These are phyloP conservation scores for Geotrichum armillariae DNA, from an alignment of 1,139 yeast genomes.

Conservation along the genomic window DNA sequence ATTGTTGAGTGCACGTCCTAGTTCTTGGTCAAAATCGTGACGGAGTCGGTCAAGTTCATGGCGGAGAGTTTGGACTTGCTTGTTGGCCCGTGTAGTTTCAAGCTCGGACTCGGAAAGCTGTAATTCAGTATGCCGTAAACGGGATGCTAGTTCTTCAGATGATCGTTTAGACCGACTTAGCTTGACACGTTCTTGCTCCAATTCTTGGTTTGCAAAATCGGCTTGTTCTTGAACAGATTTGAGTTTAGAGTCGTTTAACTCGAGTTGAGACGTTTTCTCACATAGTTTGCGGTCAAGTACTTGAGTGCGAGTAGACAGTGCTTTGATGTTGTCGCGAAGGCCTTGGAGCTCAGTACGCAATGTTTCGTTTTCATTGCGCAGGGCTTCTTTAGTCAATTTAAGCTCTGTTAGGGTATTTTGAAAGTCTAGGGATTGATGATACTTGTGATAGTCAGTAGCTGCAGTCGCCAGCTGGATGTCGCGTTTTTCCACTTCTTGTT, in stretches of 20 bases:
- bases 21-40: slow-evolving; percentile 1
- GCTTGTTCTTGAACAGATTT: slow-evolving; percentile 2
- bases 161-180: neutral
- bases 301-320: slow-evolving; percentile 1
- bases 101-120: slow-evolving; percentile 2
- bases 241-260: neutral
- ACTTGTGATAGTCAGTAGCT: neutral
- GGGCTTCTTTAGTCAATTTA: slow-evolving; percentile 12
- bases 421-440: slow-evolving; percentile 1
- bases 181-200: slow-evolving; percentile 1
- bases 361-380: slow-evolving; percentile 12
- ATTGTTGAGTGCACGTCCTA: slow-evolving; percentile 4
- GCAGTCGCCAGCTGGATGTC: slow-evolving; percentile 8
- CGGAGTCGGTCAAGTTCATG: neutral
- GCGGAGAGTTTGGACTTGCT: neutral
- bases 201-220: neutral
- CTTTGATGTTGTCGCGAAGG: slow-evolving; percentile 1
- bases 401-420: slow-evolving; percentile 15
- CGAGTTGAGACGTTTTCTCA: slow-evolving; percentile 8
- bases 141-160: slow-evolving; percentile 2
- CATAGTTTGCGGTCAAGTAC: slow-evolving; percentile 9
- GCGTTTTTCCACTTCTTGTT: slow-evolving; percentile 9
- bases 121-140: neutral
- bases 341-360: slow-evolving; percentile 1
- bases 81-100: neutral